Base-by-base conservation (phyloP, 768 basidiomycete species). In the Melanogaster broomeanus region DNA sequence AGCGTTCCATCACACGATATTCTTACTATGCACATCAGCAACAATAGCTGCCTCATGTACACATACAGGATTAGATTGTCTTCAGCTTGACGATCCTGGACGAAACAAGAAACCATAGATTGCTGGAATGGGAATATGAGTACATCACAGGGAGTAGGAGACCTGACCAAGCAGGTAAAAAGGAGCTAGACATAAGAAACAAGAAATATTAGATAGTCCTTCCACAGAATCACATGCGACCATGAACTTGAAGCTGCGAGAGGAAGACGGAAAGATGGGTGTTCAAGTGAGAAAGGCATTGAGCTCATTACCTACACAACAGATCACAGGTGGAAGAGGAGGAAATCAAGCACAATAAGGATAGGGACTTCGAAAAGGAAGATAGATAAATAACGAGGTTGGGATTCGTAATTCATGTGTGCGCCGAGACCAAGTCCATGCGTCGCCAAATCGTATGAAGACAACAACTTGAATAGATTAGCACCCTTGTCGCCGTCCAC, bases 281-380 rank as follows among this genome's bases (percentile, higher is more conserved):
- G n/a, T 45, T 52, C 35, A 24, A 19, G 35, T 18, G n/a, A 18
- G 35, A 48, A 19, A 50, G 44, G 49, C 42, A 31, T 49, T 21
- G 45, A 52, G 39, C 33, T 52, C 46, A 46, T 30, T 51, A 51
- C 52, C 37, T 53, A 52, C 41, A 52, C 56, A 51, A 55, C 52
- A 56, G 51, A 58, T 48, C 59, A 50, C 9, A 58, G 51, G 52
- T 47, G 28, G 47, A 58, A 49, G n/a, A 60, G 54, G 49, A 34
- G 52, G 61, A 61, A 51, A 62, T 67, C 67, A 66, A 66, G 45
- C 55, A 67, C 67, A 62, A 66, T 66, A 66, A 66, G 45, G 57
- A 67, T 66, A 66, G 62, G 57, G 56, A 55, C 19, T 24, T 38
- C 38, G 22, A 34, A 53, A 42, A 58, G 27, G 38, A 60, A 46